Evolutionary conservation across 768 basidiomycete genomes (phyloP).

Genomic region (Pholiota microspora): DNA sequence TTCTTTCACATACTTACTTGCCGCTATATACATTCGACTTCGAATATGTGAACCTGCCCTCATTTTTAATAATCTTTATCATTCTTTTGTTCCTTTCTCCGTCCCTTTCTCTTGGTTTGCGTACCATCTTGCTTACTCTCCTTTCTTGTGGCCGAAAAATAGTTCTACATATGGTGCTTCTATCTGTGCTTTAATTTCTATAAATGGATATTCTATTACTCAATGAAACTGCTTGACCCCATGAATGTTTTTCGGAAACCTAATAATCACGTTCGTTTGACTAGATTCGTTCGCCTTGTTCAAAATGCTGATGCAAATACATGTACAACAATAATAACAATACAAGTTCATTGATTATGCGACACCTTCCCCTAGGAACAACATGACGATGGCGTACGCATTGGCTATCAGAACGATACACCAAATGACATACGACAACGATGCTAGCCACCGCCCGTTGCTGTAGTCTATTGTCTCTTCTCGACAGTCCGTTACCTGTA

Average conservation of each 20-base stretch:
- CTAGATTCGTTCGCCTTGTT: too few species aligned
- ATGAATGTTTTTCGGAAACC: too few species aligned
- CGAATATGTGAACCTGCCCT: conserved; percentile 10
- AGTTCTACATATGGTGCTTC: too few species aligned
- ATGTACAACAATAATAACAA: conserved; percentile 7
- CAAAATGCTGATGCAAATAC: too few species aligned
- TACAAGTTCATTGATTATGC: not conserved
- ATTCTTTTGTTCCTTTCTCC: conserved; percentile 7
- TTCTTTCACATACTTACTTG: conserved; percentile 25
- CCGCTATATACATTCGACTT: conserved; percentile 3
- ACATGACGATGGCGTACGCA: conserved; percentile 47
- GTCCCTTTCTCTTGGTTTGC: conserved; percentile 6
- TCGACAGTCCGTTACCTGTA: not conserved
- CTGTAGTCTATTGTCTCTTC: conserved; percentile 34
- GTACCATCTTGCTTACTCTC: not conserved
- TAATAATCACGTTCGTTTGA: too few species aligned
- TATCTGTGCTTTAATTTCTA: too few species aligned
- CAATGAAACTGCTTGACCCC: too few species aligned
- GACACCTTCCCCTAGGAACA: conserved; percentile 21
- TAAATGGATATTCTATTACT: too few species aligned
- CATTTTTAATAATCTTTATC: not conserved
- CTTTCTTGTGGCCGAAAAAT: not conserved
- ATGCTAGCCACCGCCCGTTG: conserved; percentile 35
- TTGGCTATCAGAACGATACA: conserved; percentile 48
- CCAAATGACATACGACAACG: conserved; percentile 46